Evolutionary conservation across 495 filamentous ascomycete genomes (phyloP).

Genomic region (Halenospora varia): DNA sequence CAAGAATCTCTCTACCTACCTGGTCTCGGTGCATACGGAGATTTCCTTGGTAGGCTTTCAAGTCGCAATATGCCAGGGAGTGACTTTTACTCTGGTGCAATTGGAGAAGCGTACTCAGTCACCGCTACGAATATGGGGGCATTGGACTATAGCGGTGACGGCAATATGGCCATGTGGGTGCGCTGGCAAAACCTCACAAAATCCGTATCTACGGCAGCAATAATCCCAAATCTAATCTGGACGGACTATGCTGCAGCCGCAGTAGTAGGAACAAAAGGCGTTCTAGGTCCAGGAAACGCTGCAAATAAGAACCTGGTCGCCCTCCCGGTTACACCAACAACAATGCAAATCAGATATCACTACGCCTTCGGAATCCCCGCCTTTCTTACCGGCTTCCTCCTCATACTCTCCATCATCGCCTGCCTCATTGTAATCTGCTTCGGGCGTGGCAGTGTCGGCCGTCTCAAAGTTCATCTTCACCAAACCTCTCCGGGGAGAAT

Average conservation of each 20-base stretch:
- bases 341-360: conserved; percentile 28
- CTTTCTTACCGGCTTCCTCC: conserved; percentile 12
- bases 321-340: conserved; percentile 26
- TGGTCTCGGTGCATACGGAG: not conserved
- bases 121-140: not conserved
- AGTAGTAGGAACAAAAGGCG: conserved; percentile 32
- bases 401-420: conserved; percentile 10
- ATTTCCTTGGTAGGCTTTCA: conserved; percentile 1
- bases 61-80: too few species aligned
- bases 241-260: conserved; percentile 36
- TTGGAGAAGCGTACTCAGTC: not conserved
- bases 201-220: conserved; percentile 7
- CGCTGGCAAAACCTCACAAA: conserved; percentile 31
- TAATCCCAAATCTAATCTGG: conserved; percentile 40
- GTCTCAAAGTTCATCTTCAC: conserved; percentile 17
- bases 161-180: conserved; percentile 29
- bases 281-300: conserved; percentile 8
- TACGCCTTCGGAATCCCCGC: conserved; percentile 34
- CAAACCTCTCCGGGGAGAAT: conserved; percentile 24
- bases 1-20: conserved; percentile 19
- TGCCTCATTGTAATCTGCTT: conserved; percentile 13
- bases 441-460: conserved; percentile 1
- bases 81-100: not conserved
- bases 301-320: not conserved
- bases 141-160: conserved; percentile 30